phyloP scores from a whole-genome alignment of 176 grass and related monocot species.

The Triticum turgidum region DNA sequence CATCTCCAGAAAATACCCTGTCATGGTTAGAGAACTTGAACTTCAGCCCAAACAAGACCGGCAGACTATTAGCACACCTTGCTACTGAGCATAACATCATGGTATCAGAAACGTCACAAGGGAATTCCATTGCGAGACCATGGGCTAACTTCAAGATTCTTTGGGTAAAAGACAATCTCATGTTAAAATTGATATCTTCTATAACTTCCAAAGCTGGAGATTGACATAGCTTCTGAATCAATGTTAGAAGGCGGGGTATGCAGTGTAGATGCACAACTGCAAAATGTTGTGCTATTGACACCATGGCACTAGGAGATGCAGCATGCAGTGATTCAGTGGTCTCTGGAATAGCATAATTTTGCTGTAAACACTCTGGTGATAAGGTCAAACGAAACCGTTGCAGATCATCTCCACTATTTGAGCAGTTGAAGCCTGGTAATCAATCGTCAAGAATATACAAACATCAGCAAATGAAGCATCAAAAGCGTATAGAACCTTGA shows the following conservation, averaged over 20 bases:
- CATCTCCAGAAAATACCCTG: conserved; percentile 49
- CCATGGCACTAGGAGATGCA: conserved; percentile 55
- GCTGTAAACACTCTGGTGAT: conserved; percentile 61
- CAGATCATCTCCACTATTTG: conserved; percentile 52
- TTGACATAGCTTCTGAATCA: conserved; percentile 68
- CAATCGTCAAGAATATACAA: conserved; percentile 22
- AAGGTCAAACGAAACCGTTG: conserved; percentile 55
- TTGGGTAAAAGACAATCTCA: conserved; percentile 77
- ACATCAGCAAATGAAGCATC: conserved; percentile 37
- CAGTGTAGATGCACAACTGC: conserved; percentile 62
- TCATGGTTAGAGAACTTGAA: conserved; percentile 75
- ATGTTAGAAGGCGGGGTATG: conserved; percentile 61
- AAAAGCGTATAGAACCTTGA: conserved; percentile 11
- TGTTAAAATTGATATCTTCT: conserved; percentile 70
- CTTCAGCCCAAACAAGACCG: conserved; percentile 66
- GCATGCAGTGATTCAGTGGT: conserved; percentile 37
- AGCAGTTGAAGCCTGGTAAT: conserved; percentile 68
- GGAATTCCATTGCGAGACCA: conserved; percentile 57
- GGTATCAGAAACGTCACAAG: conserved; percentile 51
- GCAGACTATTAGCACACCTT: conserved; percentile 64
- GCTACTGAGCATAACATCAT: conserved; percentile 57
- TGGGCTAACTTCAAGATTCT: conserved; percentile 75
- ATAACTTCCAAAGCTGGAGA: conserved; percentile 62
- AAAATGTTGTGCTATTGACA: conserved; percentile 62
- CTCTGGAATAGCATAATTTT: conserved; percentile 42